phyloP scores from a whole-genome alignment of 2,329 filamentous ascomycete species.

The Decorospora gaudefroyi region DNA sequence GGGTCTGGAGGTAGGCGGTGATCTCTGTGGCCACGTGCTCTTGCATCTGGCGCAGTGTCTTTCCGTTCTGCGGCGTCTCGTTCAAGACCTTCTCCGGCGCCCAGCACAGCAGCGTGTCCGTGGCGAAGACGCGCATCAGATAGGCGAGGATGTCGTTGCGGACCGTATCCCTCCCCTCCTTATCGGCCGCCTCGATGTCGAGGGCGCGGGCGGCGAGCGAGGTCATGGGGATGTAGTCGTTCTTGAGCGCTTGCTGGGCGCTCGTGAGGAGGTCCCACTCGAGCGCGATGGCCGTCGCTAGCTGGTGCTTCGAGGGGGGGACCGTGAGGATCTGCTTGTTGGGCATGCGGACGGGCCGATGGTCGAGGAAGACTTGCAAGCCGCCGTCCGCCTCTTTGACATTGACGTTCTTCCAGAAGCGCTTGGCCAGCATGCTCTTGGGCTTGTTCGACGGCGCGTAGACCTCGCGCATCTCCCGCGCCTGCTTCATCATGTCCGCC shows the following conservation, averaged over 20 bases:
- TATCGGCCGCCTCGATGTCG: conserved; percentile 75
- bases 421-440: conserved; percentile 62
- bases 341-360: conserved; percentile 75
- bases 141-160: conserved; percentile 67
- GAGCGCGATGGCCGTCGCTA: conserved; percentile 82
- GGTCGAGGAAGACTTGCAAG: conserved; percentile 73
- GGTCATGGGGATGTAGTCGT: conserved; percentile 88
- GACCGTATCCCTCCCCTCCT: conserved; percentile 55
- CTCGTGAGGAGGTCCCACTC: conserved; percentile 91
- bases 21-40: conserved; percentile 70
- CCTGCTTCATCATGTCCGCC: conserved; percentile 54
- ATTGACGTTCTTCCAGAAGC: conserved; percentile 87
- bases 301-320: conserved; percentile 74
- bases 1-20: conserved; percentile 69
- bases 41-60: conserved; percentile 73
- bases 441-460: conserved; percentile 48
- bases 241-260: conserved; percentile 79
- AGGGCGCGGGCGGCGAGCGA: conserved; percentile 80
- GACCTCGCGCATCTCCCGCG: conserved; percentile 50
- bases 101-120: conserved; percentile 93
- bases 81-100: conserved; percentile 62
- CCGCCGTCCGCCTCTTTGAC: conserved; percentile 66
- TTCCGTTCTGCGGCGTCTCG: conserved; percentile 51
- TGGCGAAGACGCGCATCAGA: conserved; percentile 84
- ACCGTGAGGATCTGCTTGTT: conserved; percentile 73